Evolutionary conservation across 1,139 yeast genomes (phyloP), one percentile per base, ranked within the genome.

Genomic region (Pichia sp.): DNA sequence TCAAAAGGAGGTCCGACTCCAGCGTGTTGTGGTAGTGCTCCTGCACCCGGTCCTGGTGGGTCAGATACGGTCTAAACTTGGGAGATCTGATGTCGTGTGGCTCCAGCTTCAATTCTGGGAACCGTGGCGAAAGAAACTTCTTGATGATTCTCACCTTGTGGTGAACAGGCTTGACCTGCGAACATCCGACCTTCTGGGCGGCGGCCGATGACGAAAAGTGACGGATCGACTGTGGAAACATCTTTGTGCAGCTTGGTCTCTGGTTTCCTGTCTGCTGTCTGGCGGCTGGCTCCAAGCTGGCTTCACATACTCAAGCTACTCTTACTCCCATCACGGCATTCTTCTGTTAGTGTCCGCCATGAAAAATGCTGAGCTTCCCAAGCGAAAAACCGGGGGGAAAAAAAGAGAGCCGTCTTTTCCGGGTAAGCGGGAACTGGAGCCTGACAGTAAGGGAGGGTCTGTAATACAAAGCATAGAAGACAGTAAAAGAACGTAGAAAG

Each of bases 111-210:
- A 90, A 72, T 50, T 82, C 86, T 56, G 87, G 80, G 68, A 82
- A 87, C 57, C 82, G 75, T 52, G 90, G 89, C 61, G 87, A 78
- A 65, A 90, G 74, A 58, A 81, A 81, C 34, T 83, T 74, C 71
- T 93, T 93, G 63, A 80, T 79, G 65, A 88, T 82, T 62, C 81
- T 81, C 54, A 93, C 88, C 59, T 84, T 78, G 71, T 93, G 99
- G 70, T 93, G 99, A 16, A 92, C 96, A 2, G 99, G 98, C 53
- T 85, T 80, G 40, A 88, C 92, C 47, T 89, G 79, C 49, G 95
- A 86, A 68, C 85, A 84, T 1, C 89, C 95, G 8, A 90, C 80
- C 65, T 82, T 87, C 46, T 75, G 66, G 26, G 70, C 66, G 5
- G 67, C 67, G 1, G 72, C 50, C 16, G 78, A 67, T 55, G 72